Evolutionary conservation across 352 stramenopile species (phyloP), one percentile per base, ranked within the genome.

Genomic region (Pythium grandisporangium): DNA sequence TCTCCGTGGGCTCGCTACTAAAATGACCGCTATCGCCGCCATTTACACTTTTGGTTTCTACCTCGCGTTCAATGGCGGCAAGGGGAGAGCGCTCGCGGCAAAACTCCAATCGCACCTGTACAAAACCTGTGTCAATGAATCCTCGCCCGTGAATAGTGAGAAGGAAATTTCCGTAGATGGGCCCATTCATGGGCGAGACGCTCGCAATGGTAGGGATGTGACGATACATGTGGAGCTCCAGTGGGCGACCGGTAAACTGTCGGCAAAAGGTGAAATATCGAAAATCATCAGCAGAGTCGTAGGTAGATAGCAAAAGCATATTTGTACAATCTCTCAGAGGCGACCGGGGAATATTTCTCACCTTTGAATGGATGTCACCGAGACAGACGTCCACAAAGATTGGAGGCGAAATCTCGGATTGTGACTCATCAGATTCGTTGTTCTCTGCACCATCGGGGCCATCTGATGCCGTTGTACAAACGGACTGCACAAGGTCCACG

Each of bases 41-140:
- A n/a, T n/a, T n/a, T n/a, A n/a, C n/a, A n/a, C n/a, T n/a, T n/a
- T n/a, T n/a, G n/a, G n/a, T n/a, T n/a, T n/a, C n/a, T n/a, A n/a
- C n/a, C n/a, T n/a, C n/a, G n/a, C n/a, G n/a, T n/a, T n/a, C n/a
- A n/a, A n/a, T n/a, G n/a, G n/a, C n/a, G n/a, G n/a, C n/a, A n/a
- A n/a, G n/a, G n/a, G n/a, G n/a, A n/a, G n/a, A n/a, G n/a, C n/a
- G n/a, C n/a, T n/a, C n/a, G n/a, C n/a, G n/a, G n/a, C n/a, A n/a
- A n/a, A n/a, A n/a, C n/a, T n/a, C n/a, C n/a, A n/a, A n/a, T n/a
- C n/a, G n/a, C n/a, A n/a, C n/a, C n/a, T n/a, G n/a, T n/a, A n/a
- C n/a, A n/a, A n/a, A n/a, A n/a, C n/a, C n/a, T 4, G 78, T 87
- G 32, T 89, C 58, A 33, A 87, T 58, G 25, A 89, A 88, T 4